Base-by-base conservation (phyloP, 1,284 basidiomycete genomes). In the Sanghuangporus weigelae region DNA sequence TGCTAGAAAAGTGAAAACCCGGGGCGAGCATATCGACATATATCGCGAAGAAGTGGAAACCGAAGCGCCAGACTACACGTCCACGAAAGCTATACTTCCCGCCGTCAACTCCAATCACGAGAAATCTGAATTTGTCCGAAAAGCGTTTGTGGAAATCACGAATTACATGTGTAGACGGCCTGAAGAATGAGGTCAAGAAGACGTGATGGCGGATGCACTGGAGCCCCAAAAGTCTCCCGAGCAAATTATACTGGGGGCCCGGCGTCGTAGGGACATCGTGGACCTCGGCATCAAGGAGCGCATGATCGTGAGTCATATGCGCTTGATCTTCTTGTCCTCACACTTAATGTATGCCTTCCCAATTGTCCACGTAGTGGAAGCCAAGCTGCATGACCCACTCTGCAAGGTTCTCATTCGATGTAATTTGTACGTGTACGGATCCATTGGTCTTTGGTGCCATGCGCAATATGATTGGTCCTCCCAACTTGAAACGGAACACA, bases 401-500 rank as follows among this genome's bases (percentile, higher is more conserved):
- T 14, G 77, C 84, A 10, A 83, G 78, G 63, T 85, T 78, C 77
- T 67, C 70, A 11, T 85, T 83, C 68, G 83, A 84, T 65, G 84
- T 82, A 14, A 76, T 85, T 12, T 85, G 82, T 69, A 68, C 74
- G 7, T 85, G 82, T 69, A 68, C 74, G 7, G 80, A 85, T 69
- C 76, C 81, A 0, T 74, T 71, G 16, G 77, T 85, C 39, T 86
- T 86, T 66, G 83, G 79, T 1, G 73, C 70, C 3, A 68, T 84
- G 46, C 68, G 85, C 66, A 74, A 75, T 0, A 71, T 83, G 3
- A 76, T 69, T 19, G 79, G 77, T 0, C 78, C 83, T 1, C 80
- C 83, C 0, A 81, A 69, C 12, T 84, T 78, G 71, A 85, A 85
- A 74, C 73, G 71, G 70, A 82, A 81, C 73, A 86, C 84, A 71